Percentiles rank a stretch among this genome's conserved stretches.
Conservation (phyloP, 805 yeast species). For the Metschnikowia colocasiae region DNA sequence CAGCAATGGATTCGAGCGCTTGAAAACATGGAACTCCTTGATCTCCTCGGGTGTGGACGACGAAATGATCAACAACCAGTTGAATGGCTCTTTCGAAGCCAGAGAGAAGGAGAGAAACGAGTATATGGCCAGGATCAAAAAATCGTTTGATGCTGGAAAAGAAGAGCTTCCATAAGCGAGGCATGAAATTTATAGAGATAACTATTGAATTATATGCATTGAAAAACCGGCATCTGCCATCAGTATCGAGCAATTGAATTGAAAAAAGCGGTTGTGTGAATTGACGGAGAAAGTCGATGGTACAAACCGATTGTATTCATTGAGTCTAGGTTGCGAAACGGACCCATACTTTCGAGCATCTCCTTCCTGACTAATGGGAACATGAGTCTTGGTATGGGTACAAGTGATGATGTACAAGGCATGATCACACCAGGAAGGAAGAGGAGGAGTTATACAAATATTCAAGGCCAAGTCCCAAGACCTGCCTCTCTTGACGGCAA, state of each 20-base stretch:
- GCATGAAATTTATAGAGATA: not conserved
- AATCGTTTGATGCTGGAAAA: constrained; percentile 3
- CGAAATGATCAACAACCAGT: constrained; percentile 38
- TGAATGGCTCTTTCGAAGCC: constrained; percentile 31
- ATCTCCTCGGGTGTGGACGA: constrained; percentile 42
- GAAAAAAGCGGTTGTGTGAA: no score
- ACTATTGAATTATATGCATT: not conserved
- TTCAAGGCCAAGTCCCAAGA: constrained; percentile 69
- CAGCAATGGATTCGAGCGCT: constrained; percentile 66
- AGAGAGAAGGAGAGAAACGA: constrained; percentile 25
- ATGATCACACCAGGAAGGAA: constrained; percentile 77
- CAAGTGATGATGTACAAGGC: constrained; percentile 69
- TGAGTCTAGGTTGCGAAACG: not conserved
- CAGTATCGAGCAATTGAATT: not conserved
- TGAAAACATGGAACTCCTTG: constrained; percentile 55
- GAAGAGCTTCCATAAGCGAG: constrained; percentile 1
- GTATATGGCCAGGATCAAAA: constrained; percentile 6
- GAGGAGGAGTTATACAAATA: constrained; percentile 64
- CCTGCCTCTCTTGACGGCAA: constrained; percentile 62
- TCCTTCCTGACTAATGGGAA: constrained; percentile 12
- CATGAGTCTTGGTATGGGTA: constrained; percentile 48
- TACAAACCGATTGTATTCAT: no score
- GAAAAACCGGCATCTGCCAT: not conserved
- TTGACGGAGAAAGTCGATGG: no score
- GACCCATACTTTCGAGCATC: constrained; percentile 8